phyloP scores from a whole-genome alignment of 495 filamentous ascomycete genomes.

The Tuber melanosporum region DNA sequence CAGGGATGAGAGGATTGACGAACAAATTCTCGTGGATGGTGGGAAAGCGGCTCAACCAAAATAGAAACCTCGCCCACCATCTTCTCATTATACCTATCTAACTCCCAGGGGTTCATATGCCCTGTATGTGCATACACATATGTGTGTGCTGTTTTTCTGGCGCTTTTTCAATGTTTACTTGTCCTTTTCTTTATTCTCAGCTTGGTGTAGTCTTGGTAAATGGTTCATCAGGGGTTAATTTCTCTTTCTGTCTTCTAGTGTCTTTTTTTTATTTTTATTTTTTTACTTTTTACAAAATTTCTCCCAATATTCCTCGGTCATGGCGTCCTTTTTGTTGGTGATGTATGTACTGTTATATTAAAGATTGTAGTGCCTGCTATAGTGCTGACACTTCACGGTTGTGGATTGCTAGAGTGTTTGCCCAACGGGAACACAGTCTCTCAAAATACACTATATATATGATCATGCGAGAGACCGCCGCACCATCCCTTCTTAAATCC shows the following conservation, averaged over 20 bases:
- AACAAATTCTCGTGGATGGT: slow-evolving; percentile 80
- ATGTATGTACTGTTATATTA: neutral
- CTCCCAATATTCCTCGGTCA: neutral
- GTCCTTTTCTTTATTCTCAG: neutral
- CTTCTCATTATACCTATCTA: neutral
- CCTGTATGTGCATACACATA: neutral
- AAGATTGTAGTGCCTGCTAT: neutral
- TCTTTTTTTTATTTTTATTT: neutral
- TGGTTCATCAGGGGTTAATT: neutral
- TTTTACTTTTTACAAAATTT: neutral
- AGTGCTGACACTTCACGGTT: neutral
- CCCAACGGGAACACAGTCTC: neutral
- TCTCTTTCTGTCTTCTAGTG: neutral
- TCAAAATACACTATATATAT: neutral
- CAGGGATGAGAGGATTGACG: slow-evolving; percentile 63
- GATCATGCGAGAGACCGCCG: neutral
- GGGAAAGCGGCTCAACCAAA: slow-evolving; percentile 53
- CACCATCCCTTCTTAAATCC: neutral
- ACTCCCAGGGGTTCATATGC: neutral
- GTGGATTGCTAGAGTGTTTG: neutral
- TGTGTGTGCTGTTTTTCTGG: neutral
- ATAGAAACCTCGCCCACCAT: neutral
- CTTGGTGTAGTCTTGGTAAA: neutral
- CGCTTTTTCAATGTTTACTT: neutral
- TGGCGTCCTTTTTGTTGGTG: neutral